These are phyloP conservation scores for Phytophthora sp. DNA, from an alignment of 352 stramenopile genomes.

Conservation along the genomic window DNA sequence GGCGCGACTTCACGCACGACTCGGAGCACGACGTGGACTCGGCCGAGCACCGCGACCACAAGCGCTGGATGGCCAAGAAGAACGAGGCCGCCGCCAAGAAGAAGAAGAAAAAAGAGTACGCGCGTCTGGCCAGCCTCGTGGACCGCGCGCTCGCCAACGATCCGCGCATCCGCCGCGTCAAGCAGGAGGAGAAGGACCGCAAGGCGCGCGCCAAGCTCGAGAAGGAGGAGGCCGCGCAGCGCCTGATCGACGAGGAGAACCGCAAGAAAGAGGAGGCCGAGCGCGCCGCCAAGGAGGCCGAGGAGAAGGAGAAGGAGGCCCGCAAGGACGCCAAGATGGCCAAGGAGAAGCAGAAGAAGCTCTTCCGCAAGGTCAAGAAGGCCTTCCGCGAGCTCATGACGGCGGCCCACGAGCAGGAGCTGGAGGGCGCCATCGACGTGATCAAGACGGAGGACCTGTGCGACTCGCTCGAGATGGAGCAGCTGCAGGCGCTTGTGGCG, in stretches of 20 bases:
- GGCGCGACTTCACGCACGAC: constrained; percentile 85
- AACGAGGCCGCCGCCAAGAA: constrained; percentile 87
- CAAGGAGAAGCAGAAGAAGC: constrained; percentile 89
- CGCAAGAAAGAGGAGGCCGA: constrained; percentile 65
- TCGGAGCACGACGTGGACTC: constrained; percentile 87
- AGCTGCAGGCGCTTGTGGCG: constrained; percentile 67
- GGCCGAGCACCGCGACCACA: constrained; percentile 85
- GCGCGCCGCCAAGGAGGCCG: constrained; percentile 46
- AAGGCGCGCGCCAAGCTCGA: constrained; percentile 74
- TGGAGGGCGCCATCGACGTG: constrained; percentile 66
- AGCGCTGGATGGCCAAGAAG: constrained; percentile 91
- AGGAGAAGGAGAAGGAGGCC: constrained; percentile 72
- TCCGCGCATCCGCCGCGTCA: constrained; percentile 80
- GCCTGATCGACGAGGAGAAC: constrained; percentile 72
- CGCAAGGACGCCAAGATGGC: constrained; percentile 77
- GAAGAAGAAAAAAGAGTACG: constrained; percentile 91
- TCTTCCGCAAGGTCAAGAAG: constrained; percentile 87
- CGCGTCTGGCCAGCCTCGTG: constrained; percentile 77
- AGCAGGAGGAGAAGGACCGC: constrained; percentile 87
- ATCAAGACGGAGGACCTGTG: constrained; percentile 82
- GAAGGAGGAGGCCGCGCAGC: constrained; percentile 79
- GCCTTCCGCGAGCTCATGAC: constrained; percentile 81
- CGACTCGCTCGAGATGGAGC: constrained; percentile 74
- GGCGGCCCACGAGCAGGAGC: constrained; percentile 59
- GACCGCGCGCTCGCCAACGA: constrained; percentile 79